Percentiles rank a stretch among this genome's conserved stretches.
Conservation (phyloP, 192 early-diverging fungal genomes). For the Fimicolochytrium jonesii region DNA sequence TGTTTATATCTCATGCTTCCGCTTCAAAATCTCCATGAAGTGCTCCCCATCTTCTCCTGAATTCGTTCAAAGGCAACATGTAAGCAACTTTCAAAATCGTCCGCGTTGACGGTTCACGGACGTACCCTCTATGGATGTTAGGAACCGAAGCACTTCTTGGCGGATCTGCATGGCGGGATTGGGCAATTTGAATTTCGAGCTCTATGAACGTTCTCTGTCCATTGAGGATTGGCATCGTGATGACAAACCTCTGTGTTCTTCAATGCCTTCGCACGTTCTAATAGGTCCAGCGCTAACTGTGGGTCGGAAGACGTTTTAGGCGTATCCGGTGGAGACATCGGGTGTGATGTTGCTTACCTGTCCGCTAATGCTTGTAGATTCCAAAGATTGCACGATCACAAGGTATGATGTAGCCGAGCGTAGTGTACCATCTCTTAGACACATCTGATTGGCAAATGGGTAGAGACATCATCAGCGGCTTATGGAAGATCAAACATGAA, state of each 20-base stretch:
- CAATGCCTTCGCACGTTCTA: slow-evolving; percentile 67
- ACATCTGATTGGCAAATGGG: slow-evolving; percentile 54
- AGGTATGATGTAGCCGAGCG: slow-evolving; percentile 89
- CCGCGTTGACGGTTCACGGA: too few relatives aligned
- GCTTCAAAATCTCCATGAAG: too few relatives aligned
- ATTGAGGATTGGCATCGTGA: too few relatives aligned
- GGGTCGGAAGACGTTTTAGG: background rate
- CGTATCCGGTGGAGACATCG: background rate
- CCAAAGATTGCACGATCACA: slow-evolving; percentile 88
- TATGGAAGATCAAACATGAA: background rate
- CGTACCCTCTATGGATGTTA: slow-evolving; percentile 74
- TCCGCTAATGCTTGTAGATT: slow-evolving; percentile 61
- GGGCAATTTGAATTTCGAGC: background rate
- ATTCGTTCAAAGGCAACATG: too few relatives aligned
- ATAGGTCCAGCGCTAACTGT: slow-evolving; percentile 54
- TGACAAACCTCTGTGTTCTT: slow-evolving; percentile 72
- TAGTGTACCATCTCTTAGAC: slow-evolving; percentile 62
- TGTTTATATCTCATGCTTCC: too few relatives aligned
- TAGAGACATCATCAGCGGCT: background rate
- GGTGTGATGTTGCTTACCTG: slow-evolving; percentile 37
- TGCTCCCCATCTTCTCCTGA: too few relatives aligned
- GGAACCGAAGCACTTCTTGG: slow-evolving; percentile 71
- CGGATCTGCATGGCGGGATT: background rate
- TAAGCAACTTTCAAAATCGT: too few relatives aligned
- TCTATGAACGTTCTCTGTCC: too few relatives aligned